Conservation (phyloP, 768 basidiomycete species). For the Lentinula detonsa region DNA sequence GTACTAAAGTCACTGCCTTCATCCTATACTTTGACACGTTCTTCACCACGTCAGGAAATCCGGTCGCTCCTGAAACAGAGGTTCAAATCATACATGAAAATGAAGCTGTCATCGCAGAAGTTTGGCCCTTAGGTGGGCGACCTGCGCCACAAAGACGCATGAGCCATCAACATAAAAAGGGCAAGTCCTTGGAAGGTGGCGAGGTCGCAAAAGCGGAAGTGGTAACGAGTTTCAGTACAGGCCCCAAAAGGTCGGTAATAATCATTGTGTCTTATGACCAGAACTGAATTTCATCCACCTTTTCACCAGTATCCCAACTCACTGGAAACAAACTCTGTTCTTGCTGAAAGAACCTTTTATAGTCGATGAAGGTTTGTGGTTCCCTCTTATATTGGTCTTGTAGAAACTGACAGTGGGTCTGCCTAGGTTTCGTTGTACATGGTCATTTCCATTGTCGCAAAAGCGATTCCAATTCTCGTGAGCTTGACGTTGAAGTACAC, state of each 20-base stretch:
- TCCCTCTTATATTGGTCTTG: not conserved
- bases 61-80: conserved; percentile 42
- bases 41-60: conserved; percentile 59
- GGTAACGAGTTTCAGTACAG: conserved; percentile 82
- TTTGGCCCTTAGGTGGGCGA: conserved; percentile 75
- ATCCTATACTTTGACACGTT: conserved; percentile 95
- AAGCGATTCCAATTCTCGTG: conserved; percentile 73
- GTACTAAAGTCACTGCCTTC: conserved; percentile 69
- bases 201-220: conserved; percentile 14
- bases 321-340: conserved; percentile 97
- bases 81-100: conserved; percentile 53
- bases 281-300: not conserved
- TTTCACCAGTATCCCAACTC: conserved; percentile 61
- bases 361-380: conserved; percentile 62
- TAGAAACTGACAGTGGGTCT: not conserved
- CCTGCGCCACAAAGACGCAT: conserved; percentile 52
- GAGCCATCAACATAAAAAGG: conserved; percentile 27
- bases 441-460: conserved; percentile 86
- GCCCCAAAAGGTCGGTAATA: conserved; percentile 46
- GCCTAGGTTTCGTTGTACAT: conserved; percentile 60
- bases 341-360: conserved; percentile 72
- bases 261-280: not conserved
- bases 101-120: conserved; percentile 64
- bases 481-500: conserved; percentile 90
- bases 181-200: conserved; percentile 6